Conservation (phyloP, 306 rosid species). For the Vicia sativa region DNA sequence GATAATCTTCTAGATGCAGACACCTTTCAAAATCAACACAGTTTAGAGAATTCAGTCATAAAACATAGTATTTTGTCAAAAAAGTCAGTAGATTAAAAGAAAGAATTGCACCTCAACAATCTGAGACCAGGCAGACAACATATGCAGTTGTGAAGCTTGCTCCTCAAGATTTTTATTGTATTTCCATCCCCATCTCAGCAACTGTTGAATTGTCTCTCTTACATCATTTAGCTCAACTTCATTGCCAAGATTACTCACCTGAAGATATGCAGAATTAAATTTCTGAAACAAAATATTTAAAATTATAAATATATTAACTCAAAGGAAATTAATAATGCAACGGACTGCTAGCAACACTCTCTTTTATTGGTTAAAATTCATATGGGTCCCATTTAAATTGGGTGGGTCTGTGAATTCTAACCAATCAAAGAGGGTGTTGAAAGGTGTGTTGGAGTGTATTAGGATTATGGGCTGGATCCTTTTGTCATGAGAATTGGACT, state of each 20-base stretch:
- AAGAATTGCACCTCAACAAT: conserved; percentile 76
- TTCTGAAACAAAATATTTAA: conserved; percentile 53
- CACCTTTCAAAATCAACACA: conserved; percentile 50
- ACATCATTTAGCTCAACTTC: conserved; percentile 77
- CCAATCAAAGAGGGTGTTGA: too few species aligned
- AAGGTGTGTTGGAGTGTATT: too few species aligned
- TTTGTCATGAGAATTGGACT: too few species aligned
- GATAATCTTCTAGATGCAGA: conserved; percentile 85
- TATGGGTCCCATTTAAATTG: too few species aligned
- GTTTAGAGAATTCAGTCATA: conserved; percentile 37
- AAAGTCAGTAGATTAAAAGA: conserved; percentile 21
- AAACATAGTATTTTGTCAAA: neutral
- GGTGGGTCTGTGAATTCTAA: too few species aligned
- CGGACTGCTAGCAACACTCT: neutral
- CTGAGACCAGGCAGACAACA: conserved; percentile 98
- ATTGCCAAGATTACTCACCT: conserved; percentile 62
- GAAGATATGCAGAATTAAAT: conserved; percentile 68
- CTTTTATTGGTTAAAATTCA: too few species aligned
- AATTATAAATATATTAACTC: conserved; percentile 19
- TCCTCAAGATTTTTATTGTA: conserved; percentile 96
- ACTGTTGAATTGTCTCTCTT: conserved; percentile 78
- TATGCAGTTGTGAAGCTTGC: conserved; percentile 97
- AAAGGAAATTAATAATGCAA: conserved; percentile 18
- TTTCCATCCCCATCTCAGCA: conserved; percentile 99
- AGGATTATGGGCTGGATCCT: too few species aligned